Conservation (phyloP, 2,329 filamentous ascomycete genomes). For the Penicillium sp. region DNA sequence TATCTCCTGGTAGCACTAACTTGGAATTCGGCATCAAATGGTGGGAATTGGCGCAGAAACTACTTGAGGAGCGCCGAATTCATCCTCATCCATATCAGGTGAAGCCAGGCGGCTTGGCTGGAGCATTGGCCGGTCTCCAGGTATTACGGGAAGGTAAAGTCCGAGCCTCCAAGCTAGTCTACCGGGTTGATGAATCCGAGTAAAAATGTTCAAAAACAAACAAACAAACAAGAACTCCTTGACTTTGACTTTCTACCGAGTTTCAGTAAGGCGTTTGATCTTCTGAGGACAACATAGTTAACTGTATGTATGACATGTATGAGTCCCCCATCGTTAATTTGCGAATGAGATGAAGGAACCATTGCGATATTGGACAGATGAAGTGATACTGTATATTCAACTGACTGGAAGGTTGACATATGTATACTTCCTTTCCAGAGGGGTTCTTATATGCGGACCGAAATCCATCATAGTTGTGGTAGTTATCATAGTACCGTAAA, state of each 20-base stretch:
- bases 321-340: no score
- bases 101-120: slow-evolving; percentile 19
- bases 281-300: no score
- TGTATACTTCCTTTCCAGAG: no score
- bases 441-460: no score
- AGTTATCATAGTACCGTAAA: no score
- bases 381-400: no score
- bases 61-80: slow-evolving; percentile 18
- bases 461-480: no score
- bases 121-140: slow-evolving; percentile 20
- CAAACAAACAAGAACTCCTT: not conserved
- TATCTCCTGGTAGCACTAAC: slow-evolving; percentile 8
- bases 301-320: no score
- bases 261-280: not conserved
- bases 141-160: slow-evolving; percentile 22
- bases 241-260: no score
- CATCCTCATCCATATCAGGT: slow-evolving; percentile 20
- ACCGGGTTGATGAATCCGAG: slow-evolving; percentile 12
- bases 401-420: no score
- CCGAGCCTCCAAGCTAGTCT: slow-evolving; percentile 25
- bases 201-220: not conserved
- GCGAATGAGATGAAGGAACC: no score
- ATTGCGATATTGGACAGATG: no score
- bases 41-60: slow-evolving; percentile 11
- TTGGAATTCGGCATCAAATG: slow-evolving; percentile 19